Evolutionary conservation across 768 basidiomycete genomes (phyloP).

Genomic region (Agaricus sinodeliciosus): DNA sequence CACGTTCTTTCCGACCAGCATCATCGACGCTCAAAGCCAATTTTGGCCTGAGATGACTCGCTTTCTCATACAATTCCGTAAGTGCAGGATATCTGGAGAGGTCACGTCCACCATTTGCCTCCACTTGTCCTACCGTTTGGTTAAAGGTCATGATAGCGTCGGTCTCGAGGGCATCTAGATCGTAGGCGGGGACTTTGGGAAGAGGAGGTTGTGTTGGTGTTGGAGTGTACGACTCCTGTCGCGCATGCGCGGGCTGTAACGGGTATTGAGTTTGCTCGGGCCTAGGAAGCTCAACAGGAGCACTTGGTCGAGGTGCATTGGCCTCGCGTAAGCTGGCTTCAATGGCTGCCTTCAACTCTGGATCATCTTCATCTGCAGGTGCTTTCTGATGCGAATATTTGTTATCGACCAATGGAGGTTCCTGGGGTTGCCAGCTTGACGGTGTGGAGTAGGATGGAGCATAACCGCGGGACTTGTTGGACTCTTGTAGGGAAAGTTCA

Average conservation of each 20-base stretch:
- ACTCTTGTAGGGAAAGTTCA: conserved; percentile 81
- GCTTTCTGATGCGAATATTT: conserved; percentile 30
- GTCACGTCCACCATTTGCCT: conserved; percentile 71
- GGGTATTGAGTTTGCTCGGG: conserved; percentile 33
- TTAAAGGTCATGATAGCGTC: conserved; percentile 88
- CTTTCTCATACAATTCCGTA: conserved; percentile 79
- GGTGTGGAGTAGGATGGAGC: conserved; percentile 54
- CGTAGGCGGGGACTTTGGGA: conserved; percentile 66
- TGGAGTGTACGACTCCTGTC: conserved; percentile 37
- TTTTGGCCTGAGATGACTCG: conserved; percentile 72
- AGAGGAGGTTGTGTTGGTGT: conserved; percentile 33
- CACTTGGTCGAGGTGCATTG: conserved; percentile 70
- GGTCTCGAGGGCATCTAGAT: conserved; percentile 74
- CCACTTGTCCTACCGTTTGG: conserved; percentile 82
- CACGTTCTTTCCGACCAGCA: conserved; percentile 79
- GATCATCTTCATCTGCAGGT: conserved; percentile 61
- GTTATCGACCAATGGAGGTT: conserved; percentile 65
- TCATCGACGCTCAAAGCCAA: conserved; percentile 82
- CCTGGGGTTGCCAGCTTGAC: conserved; percentile 54
- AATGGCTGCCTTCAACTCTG: conserved; percentile 88
- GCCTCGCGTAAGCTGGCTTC: conserved; percentile 91
- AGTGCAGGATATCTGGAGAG: conserved; percentile 79
- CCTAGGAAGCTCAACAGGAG: conserved; percentile 56
- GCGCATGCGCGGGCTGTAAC: conserved; percentile 34
- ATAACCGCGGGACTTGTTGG: conserved; percentile 57